A percentile compares a stretch with the other conserved stretches of the same genome.
Evolutionary conservation across 2,329 filamentous ascomycete genomes (phyloP).

Genomic region (Aureobasidium sp.): DNA sequence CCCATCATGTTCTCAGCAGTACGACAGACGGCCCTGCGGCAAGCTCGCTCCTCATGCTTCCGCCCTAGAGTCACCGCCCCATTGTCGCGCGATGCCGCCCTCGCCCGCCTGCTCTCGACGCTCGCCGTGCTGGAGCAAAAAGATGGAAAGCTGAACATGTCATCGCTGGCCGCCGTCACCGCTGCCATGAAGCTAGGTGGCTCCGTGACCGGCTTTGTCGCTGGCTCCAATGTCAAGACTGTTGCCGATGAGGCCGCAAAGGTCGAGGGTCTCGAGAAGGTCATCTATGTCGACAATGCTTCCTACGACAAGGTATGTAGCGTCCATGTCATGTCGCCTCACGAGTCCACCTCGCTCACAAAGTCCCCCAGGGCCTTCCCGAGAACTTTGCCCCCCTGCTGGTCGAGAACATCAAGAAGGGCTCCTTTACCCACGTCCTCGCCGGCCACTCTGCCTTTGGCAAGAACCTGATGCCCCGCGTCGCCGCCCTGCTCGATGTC

Average conservation of each 20-base stretch:
- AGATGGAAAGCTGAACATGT: conserved; percentile 75
- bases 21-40: conserved; percentile 20
- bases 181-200: conserved; percentile 84
- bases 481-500: conserved; percentile 82
- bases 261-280: conserved; percentile 83
- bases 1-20: conserved; percentile 20
- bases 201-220: conserved; percentile 77
- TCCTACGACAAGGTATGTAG: conserved; percentile 77
- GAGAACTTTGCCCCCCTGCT: conserved; percentile 93
- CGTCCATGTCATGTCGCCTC: neutral
- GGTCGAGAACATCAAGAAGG: conserved; percentile 94
- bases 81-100: conserved; percentile 46
- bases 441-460: conserved; percentile 91
- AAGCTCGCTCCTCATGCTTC: conserved; percentile 25
- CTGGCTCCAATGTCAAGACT: conserved; percentile 67
- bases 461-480: conserved; percentile 86
- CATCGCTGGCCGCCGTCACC: conserved; percentile 76
- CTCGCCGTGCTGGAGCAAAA: conserved; percentile 88
- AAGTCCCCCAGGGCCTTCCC: conserved; percentile 58
- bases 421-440: conserved; percentile 85
- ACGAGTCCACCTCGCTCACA: neutral
- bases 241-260: conserved; percentile 81
- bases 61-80: conserved; percentile 30
- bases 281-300: conserved; percentile 78
- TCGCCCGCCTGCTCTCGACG: conserved; percentile 71